These are phyloP conservation scores for Rosa lucieae DNA, from an alignment of 306 rosid genomes.

Conservation along the genomic window DNA sequence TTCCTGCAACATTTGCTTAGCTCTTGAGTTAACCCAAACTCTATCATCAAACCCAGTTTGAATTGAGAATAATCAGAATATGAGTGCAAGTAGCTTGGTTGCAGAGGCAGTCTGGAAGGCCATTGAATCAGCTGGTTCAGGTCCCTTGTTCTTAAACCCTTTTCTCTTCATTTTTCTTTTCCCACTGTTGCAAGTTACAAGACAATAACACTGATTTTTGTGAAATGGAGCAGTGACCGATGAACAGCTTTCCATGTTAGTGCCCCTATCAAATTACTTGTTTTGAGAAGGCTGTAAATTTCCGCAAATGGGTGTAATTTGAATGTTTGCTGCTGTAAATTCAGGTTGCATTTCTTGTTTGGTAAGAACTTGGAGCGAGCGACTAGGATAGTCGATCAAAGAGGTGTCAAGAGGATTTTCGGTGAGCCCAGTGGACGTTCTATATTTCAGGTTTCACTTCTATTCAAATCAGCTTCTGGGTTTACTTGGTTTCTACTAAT, in stretches of 20 bases:
- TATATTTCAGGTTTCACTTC: slow-evolving; percentile 64
- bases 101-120: slow-evolving; percentile 51
- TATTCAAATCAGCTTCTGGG: not conserved
- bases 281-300: not conserved
- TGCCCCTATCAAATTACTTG: not conserved
- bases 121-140: slow-evolving; percentile 41
- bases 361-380: slow-evolving; percentile 95
- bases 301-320: not conserved
- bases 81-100: slow-evolving; percentile 41
- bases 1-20: too few species aligned
- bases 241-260: slow-evolving; percentile 54
- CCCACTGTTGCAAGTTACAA: too few species aligned
- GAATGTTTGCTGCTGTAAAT: slow-evolving; percentile 8
- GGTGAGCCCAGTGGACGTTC: slow-evolving; percentile 74
- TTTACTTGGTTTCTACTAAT: not conserved
- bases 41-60: too few species aligned
- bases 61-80: not conserved
- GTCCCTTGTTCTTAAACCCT: slow-evolving; percentile 13
- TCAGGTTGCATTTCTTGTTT: slow-evolving; percentile 81
- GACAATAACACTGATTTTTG: not conserved
- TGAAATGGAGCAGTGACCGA: slow-evolving; percentile 39
- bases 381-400: slow-evolving; percentile 78
- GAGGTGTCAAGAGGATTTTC: slow-evolving; percentile 71
- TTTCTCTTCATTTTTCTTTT: not conserved
- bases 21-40: too few species aligned